Percentiles rank a stretch among this genome's conserved stretches.
These are phyloP conservation scores for Boletales sp. DNA, from an alignment of 768 basidiomycete genomes.

Conservation along the genomic window DNA sequence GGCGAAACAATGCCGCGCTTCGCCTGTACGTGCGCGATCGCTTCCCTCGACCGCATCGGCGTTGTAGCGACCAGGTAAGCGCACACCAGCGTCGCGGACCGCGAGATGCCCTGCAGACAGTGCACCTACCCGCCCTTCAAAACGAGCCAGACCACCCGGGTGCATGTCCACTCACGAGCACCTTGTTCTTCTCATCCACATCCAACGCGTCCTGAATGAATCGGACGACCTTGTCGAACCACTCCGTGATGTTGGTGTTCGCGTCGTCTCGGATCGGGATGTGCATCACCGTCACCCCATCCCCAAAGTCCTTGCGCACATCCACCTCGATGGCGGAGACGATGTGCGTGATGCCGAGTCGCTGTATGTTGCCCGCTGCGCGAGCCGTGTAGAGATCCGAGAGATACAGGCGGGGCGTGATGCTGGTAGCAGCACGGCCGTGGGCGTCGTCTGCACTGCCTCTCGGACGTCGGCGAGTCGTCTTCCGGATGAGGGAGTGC, in stretches of 20 bases:
- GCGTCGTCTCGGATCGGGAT: conserved; percentile 45
- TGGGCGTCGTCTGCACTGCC: conserved; percentile 1
- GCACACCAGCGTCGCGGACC: conserved; percentile 71
- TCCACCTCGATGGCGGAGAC: conserved; percentile 58
- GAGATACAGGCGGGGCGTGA: conserved; percentile 55
- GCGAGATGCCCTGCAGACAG: conserved; percentile 71
- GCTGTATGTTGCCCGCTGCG: conserved; percentile 42
- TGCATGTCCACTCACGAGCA: conserved; percentile 40
- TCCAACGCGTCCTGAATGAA: conserved; percentile 51
- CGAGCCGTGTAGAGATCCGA: conserved; percentile 58
- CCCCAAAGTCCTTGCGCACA: conserved; percentile 19
- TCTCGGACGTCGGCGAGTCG: conserved; percentile 13
- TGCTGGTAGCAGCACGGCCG: conserved; percentile 27
- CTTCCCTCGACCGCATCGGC: conserved; percentile 49
- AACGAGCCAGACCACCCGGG: background rate
- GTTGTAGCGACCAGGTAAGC: conserved; percentile 60
- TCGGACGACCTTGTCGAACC: conserved; percentile 47
- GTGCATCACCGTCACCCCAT: conserved; percentile 45
- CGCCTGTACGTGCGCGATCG: conserved; percentile 51
- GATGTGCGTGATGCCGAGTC: conserved; percentile 70
- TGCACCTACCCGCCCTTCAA: conserved; percentile 51
- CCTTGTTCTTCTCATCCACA: conserved; percentile 39
- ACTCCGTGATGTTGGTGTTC: conserved; percentile 39
- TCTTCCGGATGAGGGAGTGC: conserved; percentile 21
- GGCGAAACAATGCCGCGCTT: conserved; percentile 61